Evolutionary conservation across 1,284 basidiomycete species (phyloP), one percentile per base, ranked within the genome.

Genomic region (Tilletia horrida): DNA sequence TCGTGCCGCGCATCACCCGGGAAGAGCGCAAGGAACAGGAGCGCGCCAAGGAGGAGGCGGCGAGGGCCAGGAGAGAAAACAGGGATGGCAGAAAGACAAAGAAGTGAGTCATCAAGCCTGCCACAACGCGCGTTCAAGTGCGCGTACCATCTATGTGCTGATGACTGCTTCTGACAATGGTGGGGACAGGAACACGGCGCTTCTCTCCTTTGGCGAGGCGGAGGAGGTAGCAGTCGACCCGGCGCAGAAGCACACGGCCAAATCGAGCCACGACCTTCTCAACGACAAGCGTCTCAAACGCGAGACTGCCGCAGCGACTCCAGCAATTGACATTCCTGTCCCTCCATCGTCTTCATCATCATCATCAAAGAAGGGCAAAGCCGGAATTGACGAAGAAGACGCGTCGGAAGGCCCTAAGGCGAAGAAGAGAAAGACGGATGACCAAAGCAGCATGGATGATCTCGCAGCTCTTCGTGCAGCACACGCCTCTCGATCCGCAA

Each of bases 1-100:
- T 97, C 72, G 86, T 93, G 31, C 94, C 95, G 0, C 89, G 95
- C n/a, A 96, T 97, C 72, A 98, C 95, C 0, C 92, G 91, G 0
- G 91, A 89, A 1, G 93, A 97, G 83, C 89, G 90, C 70, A 87
- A 88, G 50, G 88, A 86, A 0, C 93, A 96, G 80, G 88, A 89
- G 70, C 85, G 86, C 66, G 93, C 93, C 0, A 86, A 88, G 43
- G 86, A 91, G 75, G 86, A 89, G 72, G 88, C 87, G 0, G 90
- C 90, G 9, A 25, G 63, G 74, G 85, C 85, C 59, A 91, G 92
- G 78, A 84, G 88, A 18, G 91, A 93, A 78, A 62, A 48, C 31
- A 64, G 64, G 63, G 27, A 68, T 67, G 62, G 68, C 44, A 23
- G 16, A 44, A 69, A 67, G 42, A 71, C 65, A 47, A 73, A 69